Percentiles rank a stretch among this genome's conserved stretches.
Evolutionary conservation across 331 rosid genomes (phyloP).

Genomic region (Acacia pycnantha): DNA sequence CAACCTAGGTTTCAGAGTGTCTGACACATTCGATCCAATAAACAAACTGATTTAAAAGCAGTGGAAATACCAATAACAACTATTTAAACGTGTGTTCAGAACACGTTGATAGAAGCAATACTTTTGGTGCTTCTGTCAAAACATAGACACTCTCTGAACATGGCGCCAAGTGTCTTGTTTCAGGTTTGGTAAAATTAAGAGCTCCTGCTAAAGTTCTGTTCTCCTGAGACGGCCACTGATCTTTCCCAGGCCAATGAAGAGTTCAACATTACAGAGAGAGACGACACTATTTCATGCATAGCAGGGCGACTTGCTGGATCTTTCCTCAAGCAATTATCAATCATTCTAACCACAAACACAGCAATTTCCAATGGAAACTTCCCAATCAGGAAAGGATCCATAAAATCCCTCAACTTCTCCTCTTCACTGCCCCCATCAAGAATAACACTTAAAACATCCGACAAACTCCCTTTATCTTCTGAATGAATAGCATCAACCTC

Average conservation of each 20-base stretch:
- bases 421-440: conserved; percentile 35
- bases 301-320: conserved; percentile 63
- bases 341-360: conserved; percentile 39
- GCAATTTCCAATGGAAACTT: conserved; percentile 65
- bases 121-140: too few relatives aligned
- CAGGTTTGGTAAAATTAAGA: conserved; percentile 11
- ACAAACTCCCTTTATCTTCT: conserved; percentile 39
- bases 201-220: conserved; percentile 17
- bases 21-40: not conserved
- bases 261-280: conserved; percentile 56
- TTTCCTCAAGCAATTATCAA: conserved; percentile 53
- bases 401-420: conserved; percentile 48
- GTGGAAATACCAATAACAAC: not conserved
- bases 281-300: conserved; percentile 63
- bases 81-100: not conserved
- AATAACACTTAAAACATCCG: conserved; percentile 33
- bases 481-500: conserved; percentile 49
- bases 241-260: conserved; percentile 68
- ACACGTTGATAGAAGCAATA: not conserved
- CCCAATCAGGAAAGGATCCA: conserved; percentile 55
- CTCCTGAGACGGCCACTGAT: conserved; percentile 29
- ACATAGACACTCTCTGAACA: not conserved
- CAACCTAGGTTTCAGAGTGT: not conserved
- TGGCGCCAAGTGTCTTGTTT: not conserved
- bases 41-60: not conserved